Conservation (phyloP, 2,329 filamentous ascomycete genomes). For the Colletotrichum endophyticum region DNA sequence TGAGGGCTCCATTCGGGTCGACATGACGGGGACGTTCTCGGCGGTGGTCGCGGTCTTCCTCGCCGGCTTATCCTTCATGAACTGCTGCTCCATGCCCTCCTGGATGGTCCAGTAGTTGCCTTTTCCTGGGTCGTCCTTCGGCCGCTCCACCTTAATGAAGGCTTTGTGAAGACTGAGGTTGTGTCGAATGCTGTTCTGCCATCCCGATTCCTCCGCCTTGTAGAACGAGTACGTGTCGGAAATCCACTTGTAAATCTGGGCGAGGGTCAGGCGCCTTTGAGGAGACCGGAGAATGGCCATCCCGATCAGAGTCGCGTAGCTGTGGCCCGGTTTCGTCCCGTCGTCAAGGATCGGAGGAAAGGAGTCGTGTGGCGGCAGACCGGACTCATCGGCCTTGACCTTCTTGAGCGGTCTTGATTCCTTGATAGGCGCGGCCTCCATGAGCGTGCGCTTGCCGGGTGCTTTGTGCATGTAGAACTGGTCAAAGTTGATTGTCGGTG, state of each 20-base stretch:
- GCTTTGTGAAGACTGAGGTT: conserved; percentile 97
- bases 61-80: conserved; percentile 83
- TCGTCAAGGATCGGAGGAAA: conserved; percentile 86
- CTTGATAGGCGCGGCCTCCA: conserved; percentile 76
- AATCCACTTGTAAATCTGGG: conserved; percentile 99
- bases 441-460: conserved; percentile 64
- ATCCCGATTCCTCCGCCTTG: conserved; percentile 81
- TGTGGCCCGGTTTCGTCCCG: conserved; percentile 86
- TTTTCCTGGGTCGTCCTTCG: conserved; percentile 96
- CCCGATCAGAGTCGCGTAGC: conserved; percentile 93
- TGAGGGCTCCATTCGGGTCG: conserved; percentile 58
- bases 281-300: conserved; percentile 94
- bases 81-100: conserved; percentile 85
- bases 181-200: conserved; percentile 99
- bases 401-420: conserved; percentile 74
- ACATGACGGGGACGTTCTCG: conserved; percentile 65
- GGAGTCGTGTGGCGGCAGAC: conserved; percentile 74
- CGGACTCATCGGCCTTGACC: conserved; percentile 61
- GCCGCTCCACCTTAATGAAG: conserved; percentile 93
- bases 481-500: conserved; percentile 53
- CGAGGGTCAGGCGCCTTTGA: conserved; percentile 81
- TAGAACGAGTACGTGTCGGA: conserved; percentile 95
- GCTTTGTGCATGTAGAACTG: conserved; percentile 55
- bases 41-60: conserved; percentile 62
- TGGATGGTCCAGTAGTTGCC: conserved; percentile 97